phyloP scores from a whole-genome alignment of 2,329 filamentous ascomycete genomes.

The Tolypocladium album region DNA sequence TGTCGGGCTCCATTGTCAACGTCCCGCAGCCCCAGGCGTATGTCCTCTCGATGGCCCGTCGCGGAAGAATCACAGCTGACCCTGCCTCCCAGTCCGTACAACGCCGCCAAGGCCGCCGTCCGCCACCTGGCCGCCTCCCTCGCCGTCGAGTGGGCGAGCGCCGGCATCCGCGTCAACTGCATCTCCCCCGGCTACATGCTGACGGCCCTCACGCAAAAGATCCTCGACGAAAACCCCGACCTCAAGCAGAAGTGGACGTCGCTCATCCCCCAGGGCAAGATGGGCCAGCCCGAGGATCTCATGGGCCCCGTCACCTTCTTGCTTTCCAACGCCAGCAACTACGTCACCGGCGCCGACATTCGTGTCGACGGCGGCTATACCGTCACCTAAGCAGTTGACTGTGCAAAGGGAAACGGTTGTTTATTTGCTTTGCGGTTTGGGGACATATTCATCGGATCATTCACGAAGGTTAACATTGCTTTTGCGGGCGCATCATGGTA shows the following conservation, averaged over 20 bases:
- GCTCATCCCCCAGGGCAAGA: constrained; percentile 84
- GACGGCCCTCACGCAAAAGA: constrained; percentile 88
- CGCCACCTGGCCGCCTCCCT: constrained; percentile 78
- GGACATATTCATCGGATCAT: neutral
- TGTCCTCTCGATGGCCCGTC: constrained; percentile 12
- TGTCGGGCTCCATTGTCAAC: constrained; percentile 90
- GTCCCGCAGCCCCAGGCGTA: constrained; percentile 83
- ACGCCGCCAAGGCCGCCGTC: constrained; percentile 85
- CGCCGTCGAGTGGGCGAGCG: constrained; percentile 86
- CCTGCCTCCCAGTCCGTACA: constrained; percentile 56
- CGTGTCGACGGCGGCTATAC: constrained; percentile 85
- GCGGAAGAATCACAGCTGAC: neutral
- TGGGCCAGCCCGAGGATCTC: constrained; percentile 83
- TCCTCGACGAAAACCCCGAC: constrained; percentile 85
- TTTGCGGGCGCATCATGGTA: neutral
- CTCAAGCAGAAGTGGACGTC: constrained; percentile 85
- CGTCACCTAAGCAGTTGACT: constrained; percentile 41
- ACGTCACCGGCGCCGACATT: constrained; percentile 64
- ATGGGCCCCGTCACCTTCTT: constrained; percentile 90
- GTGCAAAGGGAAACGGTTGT: neutral
- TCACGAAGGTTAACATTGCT: neutral
- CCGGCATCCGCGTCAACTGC: constrained; percentile 86
- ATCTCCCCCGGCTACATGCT: constrained; percentile 96
- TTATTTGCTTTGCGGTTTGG: neutral
- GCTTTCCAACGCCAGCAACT: constrained; percentile 65